These are phyloP conservation scores for Saccharomycopsis sp. DNA, from an alignment of 805 yeast species.

Conservation along the genomic window DNA sequence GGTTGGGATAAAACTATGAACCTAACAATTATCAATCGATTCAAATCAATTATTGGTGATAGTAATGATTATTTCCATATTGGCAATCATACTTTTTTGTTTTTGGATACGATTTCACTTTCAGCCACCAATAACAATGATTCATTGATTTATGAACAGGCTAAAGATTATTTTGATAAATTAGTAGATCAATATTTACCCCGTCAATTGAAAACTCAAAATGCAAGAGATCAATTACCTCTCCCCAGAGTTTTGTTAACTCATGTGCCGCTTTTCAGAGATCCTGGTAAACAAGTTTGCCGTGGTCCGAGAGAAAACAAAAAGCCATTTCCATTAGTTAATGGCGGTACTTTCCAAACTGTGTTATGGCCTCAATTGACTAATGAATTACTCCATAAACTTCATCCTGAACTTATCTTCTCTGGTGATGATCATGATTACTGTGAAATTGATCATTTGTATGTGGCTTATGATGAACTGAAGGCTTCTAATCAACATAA, in stretches of 20 bases:
- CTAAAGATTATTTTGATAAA: conserved; percentile 45
- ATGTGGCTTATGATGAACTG: conserved; percentile 16
- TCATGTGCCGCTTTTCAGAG: conserved; percentile 84
- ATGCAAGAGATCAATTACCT: conserved; percentile 25
- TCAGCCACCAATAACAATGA: conserved; percentile 47
- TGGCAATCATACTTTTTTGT: conserved; percentile 64
- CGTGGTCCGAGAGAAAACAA: conserved; percentile 71
- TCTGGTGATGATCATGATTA: conserved; percentile 98
- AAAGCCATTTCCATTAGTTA: conserved; percentile 55
- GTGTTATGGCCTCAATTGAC: conserved; percentile 62
- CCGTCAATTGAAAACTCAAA: conserved; percentile 6
- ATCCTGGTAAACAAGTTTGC: conserved; percentile 55
- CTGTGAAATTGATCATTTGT: conserved; percentile 64
- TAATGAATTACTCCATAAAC: conserved; percentile 45
- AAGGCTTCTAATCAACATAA: conserved; percentile 23
- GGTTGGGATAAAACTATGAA: conserved; percentile 80
- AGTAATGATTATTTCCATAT: conserved; percentile 39
- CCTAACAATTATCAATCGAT: conserved; percentile 50
- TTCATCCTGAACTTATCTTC: conserved; percentile 65
- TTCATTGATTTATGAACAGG: conserved; percentile 33
- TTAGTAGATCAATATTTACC: conserved; percentile 25
- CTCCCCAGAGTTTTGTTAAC: conserved; percentile 63
- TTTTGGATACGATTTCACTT: conserved; percentile 78
- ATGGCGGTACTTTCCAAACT: conserved; percentile 86
- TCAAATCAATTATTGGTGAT: conserved; percentile 67